Conservation (phyloP, 768 basidiomycete genomes). For the Rhodocollybia butyracea region DNA sequence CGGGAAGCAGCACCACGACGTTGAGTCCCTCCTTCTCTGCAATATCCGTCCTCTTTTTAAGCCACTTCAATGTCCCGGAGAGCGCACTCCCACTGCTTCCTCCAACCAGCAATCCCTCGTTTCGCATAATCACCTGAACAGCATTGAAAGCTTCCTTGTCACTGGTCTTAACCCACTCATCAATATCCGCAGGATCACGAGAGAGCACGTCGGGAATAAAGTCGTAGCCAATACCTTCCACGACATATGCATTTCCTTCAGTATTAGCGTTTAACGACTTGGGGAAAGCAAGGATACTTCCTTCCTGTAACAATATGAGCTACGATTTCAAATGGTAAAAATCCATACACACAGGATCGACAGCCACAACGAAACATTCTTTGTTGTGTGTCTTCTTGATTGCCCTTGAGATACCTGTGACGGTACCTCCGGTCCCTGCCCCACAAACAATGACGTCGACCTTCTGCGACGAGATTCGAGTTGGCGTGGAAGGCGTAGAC, state of each 20-base stretch:
- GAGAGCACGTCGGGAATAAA: slow-evolving; percentile 87
- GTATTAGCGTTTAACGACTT: slow-evolving; percentile 55
- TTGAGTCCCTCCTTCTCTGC: slow-evolving; percentile 73
- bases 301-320: slow-evolving; percentile 48
- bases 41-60: slow-evolving; percentile 59
- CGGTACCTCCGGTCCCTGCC: slow-evolving; percentile 93
- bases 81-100: slow-evolving; percentile 91
- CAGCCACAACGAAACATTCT: slow-evolving; percentile 71
- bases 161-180: slow-evolving; percentile 82
- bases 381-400: slow-evolving; percentile 78
- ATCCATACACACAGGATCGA: slow-evolving; percentile 74
- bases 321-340: not conserved
- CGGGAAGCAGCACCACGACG: slow-evolving; percentile 85
- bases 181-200: slow-evolving; percentile 53
- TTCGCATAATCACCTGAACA: slow-evolving; percentile 72
- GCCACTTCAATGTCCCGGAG: slow-evolving; percentile 72
- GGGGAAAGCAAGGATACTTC: slow-evolving; percentile 83
- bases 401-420: slow-evolving; percentile 82
- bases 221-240: slow-evolving; percentile 98
- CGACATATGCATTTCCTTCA: slow-evolving; percentile 56
- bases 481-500: slow-evolving; percentile 57
- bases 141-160: slow-evolving; percentile 81
- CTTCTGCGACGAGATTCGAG: slow-evolving; percentile 62
- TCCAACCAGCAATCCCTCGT: slow-evolving; percentile 88
- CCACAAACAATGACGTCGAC: slow-evolving; percentile 82